Conservation (phyloP, 257 asterid genomes). For the Primulina eburnea region DNA sequence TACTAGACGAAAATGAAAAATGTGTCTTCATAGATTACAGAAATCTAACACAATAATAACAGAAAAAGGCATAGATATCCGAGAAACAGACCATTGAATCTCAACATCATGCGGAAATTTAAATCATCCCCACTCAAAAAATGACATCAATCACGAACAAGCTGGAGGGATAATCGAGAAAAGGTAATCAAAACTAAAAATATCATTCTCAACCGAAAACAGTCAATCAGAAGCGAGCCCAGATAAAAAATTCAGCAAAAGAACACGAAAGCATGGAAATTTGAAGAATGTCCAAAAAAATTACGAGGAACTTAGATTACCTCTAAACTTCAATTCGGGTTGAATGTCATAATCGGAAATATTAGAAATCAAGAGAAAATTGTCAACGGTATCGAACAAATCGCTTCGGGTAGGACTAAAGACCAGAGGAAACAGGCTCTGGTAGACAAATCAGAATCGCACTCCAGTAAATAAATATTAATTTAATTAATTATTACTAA, state of each 20-base stretch:
- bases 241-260: conserved; percentile 21
- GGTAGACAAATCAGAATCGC: too few species aligned
- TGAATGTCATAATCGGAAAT: neutral
- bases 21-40: conserved; percentile 67
- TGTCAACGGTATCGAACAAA: neutral
- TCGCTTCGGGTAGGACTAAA: neutral
- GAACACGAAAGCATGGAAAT: conserved; percentile 6
- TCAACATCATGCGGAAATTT: conserved; percentile 9
- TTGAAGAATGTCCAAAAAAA: conserved; percentile 15
- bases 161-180: neutral
- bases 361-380: neutral
- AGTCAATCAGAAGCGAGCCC: conserved; percentile 25
- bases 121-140: conserved; percentile 9
- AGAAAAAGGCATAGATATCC: conserved; percentile 10
- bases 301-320: conserved; percentile 5
- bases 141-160: neutral
- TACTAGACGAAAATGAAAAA: conserved; percentile 52
- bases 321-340: conserved; percentile 10
- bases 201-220: conserved; percentile 10
- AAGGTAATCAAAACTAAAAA: neutral
- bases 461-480: too few species aligned
- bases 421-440: neutral
- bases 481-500: too few species aligned
- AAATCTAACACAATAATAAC: conserved; percentile 20
- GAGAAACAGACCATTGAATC: conserved; percentile 24